phyloP scores from a whole-genome alignment of 2,329 filamentous ascomycete genomes.

The Neonectria hederae region DNA sequence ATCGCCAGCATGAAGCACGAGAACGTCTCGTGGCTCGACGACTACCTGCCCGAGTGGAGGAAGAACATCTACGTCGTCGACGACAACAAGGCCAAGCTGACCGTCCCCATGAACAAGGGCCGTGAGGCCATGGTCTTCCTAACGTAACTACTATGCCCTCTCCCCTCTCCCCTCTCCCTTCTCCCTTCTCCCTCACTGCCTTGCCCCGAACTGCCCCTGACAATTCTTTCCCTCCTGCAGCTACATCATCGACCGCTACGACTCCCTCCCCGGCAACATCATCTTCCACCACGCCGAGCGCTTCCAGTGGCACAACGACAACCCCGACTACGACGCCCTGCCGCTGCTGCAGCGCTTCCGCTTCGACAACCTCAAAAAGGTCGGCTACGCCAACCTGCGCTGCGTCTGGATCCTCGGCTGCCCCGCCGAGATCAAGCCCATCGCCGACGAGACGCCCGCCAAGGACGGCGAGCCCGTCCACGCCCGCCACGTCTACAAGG shows the following conservation, averaged over 20 bases:
- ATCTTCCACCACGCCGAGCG: constrained; percentile 60
- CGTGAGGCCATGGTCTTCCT: constrained; percentile 64
- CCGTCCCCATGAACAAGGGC: constrained; percentile 60
- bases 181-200: neutral
- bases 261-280: constrained; percentile 53
- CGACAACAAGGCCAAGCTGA: constrained; percentile 56
- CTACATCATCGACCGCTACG: constrained; percentile 61
- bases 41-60: constrained; percentile 56
- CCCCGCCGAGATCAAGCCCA: constrained; percentile 56
- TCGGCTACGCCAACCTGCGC: constrained; percentile 69
- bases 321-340: constrained; percentile 64
- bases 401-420: constrained; percentile 69
- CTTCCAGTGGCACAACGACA: constrained; percentile 64
- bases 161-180: neutral
- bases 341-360: constrained; percentile 59
- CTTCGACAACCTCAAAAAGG: constrained; percentile 58
- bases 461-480: constrained; percentile 47
- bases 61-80: constrained; percentile 66
- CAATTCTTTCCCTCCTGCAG: constrained; percentile 35
- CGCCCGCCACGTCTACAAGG: constrained; percentile 54
- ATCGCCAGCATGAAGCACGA: constrained; percentile 47
- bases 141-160: constrained; percentile 53
- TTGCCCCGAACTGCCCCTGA: neutral
- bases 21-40: constrained; percentile 52
- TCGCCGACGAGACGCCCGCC: constrained; percentile 48